These are phyloP conservation scores for Cryptosporidium xiaoi DNA, from an alignment of 169 alveolate species.

Conservation along the genomic window DNA sequence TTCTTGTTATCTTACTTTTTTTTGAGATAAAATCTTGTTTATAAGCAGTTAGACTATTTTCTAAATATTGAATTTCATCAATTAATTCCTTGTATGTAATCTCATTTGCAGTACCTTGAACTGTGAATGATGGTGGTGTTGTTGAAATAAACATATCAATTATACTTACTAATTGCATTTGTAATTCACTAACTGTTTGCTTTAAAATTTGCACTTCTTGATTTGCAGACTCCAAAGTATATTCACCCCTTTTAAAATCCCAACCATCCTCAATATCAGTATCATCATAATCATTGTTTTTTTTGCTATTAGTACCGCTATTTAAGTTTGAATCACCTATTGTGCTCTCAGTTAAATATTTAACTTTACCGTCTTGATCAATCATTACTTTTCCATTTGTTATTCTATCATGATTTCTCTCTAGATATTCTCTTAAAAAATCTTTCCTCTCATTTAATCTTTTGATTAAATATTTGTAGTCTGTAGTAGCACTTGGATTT, in stretches of 20 bases:
- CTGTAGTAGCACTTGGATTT: conserved; percentile 46
- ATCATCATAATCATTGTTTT: conserved; percentile 9
- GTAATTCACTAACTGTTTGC: conserved; percentile 39
- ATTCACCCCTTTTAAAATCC: not conserved
- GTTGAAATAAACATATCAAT: conserved; percentile 68
- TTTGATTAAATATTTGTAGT: conserved; percentile 28
- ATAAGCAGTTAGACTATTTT: conserved; percentile 5
- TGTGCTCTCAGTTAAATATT: not conserved
- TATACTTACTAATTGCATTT: conserved; percentile 43
- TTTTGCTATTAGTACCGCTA: not conserved
- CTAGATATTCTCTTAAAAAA: conserved; percentile 16
- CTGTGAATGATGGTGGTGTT: conserved; percentile 62
- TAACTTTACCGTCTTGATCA: not conserved
- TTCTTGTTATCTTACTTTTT: not conserved
- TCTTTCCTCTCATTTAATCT: conserved; percentile 44
- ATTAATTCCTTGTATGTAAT: conserved; percentile 34
- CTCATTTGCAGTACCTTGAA: conserved; percentile 64
- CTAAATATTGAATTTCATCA: conserved; percentile 62
- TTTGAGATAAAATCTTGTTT: conserved; percentile 20
- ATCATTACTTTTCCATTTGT: not conserved
- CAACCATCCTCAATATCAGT: conserved; percentile 2
- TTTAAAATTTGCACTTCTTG: conserved; percentile 39
- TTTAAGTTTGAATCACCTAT: not conserved
- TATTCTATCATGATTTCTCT: not conserved
- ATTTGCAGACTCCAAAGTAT: conserved; percentile 32